Base-by-base conservation (phyloP, 306 rosid species). In the Castanea sativa region DNA sequence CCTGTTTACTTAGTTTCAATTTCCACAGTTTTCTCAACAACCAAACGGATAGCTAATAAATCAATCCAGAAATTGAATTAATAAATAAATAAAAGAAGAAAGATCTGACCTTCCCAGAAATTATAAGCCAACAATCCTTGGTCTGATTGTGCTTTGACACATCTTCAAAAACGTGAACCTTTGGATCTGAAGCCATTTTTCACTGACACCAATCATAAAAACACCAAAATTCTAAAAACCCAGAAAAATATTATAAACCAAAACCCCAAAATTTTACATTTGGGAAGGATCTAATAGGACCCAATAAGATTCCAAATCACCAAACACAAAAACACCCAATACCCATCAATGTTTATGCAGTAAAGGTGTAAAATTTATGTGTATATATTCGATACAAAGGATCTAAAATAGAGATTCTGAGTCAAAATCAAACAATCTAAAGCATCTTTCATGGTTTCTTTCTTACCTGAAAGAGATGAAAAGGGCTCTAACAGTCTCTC, bases 71-170 rank as follows among this genome's bases (percentile, higher is more conserved):
- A 30, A 72, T 35, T 33, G 12, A 69, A 74, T 32, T 4, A 15
- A 33, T 6, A 55, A 18, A 69, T 69, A 27, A 43, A 10, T 1
- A 45, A 84, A 78, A 25, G 2, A 29, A 56, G 61, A 84, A 80
- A 51, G 79, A 87, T 76, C 86, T 58, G 67, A 94, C 99, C 99
- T 94, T 92, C 56, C 97, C 97, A 38, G 90, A 80, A 55, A 94
- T 85, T 59, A 94, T 38, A 63, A 94, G 90, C 97, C 99, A 94
- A 76, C 99, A 94, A 90, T 94, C 99, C 86, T 91, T 86, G 76
- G 89, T 87, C 76, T 87, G 71, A 83, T 86, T 90, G 86, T 94
- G 99, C 87, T 87, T 87, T 45, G 81, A 81, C 51, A 92, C 97
- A 25, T 91, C 97, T 12, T 88, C 94, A 69, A 91, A 92, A 18